Conservation (phyloP, 768 basidiomycete genomes). For the Trametes elegans region DNA sequence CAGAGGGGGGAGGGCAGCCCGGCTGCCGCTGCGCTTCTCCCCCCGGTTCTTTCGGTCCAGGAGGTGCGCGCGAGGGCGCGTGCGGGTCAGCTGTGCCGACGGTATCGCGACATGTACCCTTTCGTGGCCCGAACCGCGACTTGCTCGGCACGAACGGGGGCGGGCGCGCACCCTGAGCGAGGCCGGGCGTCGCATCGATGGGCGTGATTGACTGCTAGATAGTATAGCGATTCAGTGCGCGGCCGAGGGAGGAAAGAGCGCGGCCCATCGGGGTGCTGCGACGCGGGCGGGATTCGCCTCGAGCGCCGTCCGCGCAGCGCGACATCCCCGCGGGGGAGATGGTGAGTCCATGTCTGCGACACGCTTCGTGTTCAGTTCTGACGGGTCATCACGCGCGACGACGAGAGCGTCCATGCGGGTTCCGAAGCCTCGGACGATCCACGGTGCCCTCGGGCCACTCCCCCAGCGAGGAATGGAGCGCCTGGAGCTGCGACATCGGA, state of each 20-base stretch:
- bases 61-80: background rate
- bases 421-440: background rate
- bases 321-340: slow-evolving; percentile 8
- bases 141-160: slow-evolving; percentile 3
- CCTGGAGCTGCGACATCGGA: background rate
- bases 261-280: background rate
- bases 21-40: background rate
- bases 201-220: slow-evolving; percentile 11
- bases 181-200: background rate
- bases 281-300: background rate
- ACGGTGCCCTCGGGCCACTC: slow-evolving; percentile 9
- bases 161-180: background rate
- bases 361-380: background rate
- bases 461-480: background rate
- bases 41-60: background rate
- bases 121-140: slow-evolving; percentile 1
- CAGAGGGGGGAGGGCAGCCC: background rate
- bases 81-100: slow-evolving; percentile 9
- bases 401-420: background rate
- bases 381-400: slow-evolving; percentile 5
- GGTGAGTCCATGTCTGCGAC: background rate
- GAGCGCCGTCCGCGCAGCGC: background rate
- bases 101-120: slow-evolving; percentile 15
- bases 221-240: slow-evolving; percentile 13
- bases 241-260: background rate